These are phyloP conservation scores for Achaetomium macrosporum DNA, from an alignment of 2,329 filamentous ascomycete genomes.

Conservation along the genomic window DNA sequence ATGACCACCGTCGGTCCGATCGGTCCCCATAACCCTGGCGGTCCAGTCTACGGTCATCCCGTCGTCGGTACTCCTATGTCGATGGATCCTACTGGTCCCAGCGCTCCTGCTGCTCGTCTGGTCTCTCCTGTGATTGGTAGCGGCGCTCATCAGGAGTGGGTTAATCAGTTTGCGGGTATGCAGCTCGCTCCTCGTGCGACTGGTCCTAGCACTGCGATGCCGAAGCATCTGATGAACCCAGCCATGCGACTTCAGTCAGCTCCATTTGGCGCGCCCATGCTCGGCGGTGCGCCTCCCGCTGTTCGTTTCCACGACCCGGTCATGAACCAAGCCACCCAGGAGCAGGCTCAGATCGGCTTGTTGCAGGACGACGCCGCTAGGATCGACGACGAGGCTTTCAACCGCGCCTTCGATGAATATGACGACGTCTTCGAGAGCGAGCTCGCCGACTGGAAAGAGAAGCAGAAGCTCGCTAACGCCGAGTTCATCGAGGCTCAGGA, in stretches of 20 bases:
- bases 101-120: conserved; percentile 13
- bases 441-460: conserved; percentile 16
- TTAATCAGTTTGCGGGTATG: conserved; percentile 22
- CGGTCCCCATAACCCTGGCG: background rate
- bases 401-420: conserved; percentile 27
- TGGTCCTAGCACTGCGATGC: conserved; percentile 8
- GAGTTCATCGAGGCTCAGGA: conserved; percentile 21
- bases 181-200: conserved; percentile 12
- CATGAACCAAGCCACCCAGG: conserved; percentile 4
- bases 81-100: conserved; percentile 8
- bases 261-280: conserved; percentile 8
- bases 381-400: conserved; percentile 24
- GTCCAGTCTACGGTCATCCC: background rate
- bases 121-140: conserved; percentile 13
- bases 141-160: conserved; percentile 18
- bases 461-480: conserved; percentile 10
- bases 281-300: background rate
- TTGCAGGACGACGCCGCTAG: conserved; percentile 6
- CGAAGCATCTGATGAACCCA: conserved; percentile 1
- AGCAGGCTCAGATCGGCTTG: conserved; percentile 4
- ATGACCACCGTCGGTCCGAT: conserved; percentile 8
- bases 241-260: conserved; percentile 7
- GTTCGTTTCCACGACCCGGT: conserved; percentile 5
- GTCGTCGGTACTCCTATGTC: conserved; percentile 2
- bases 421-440: conserved; percentile 23